phyloP scores from a whole-genome alignment of 2,329 filamentous ascomycete species.

The Pezicula neosporulosa region DNA sequence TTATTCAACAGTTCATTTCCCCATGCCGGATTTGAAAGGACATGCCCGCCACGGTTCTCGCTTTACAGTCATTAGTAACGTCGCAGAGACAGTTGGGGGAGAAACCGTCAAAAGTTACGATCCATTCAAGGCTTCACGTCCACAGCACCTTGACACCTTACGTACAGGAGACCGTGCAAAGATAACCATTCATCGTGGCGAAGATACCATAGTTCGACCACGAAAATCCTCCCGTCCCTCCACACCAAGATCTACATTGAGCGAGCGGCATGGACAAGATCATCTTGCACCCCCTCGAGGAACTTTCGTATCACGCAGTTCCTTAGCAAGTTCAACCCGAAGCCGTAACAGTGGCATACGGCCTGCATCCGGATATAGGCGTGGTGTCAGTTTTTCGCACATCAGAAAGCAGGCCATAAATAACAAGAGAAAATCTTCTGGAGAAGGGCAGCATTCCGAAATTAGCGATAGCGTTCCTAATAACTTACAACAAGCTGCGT shows the following conservation, averaged over 20 bases:
- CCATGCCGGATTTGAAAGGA: constrained; percentile 40
- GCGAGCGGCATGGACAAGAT: constrained; percentile 9
- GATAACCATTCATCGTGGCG: constrained; percentile 23
- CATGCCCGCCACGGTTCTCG: constrained; percentile 53
- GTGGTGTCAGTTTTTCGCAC: constrained; percentile 62
- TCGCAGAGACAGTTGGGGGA: constrained; percentile 34
- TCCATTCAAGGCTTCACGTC: constrained; percentile 64
- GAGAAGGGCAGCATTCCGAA: constrained; percentile 3
- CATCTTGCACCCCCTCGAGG: constrained; percentile 9
- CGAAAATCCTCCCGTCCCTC: constrained; percentile 6
- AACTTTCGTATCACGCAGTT: constrained; percentile 40
- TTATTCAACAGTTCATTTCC: constrained; percentile 59
- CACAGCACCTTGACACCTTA: constrained; percentile 36
- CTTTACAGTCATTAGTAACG: constrained; percentile 64
- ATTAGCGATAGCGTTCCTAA: constrained; percentile 19
- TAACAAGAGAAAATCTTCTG: constrained; percentile 1
- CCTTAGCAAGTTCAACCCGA: constrained; percentile 40
- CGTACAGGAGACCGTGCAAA: constrained; percentile 37
- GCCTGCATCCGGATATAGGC: constrained; percentile 50
- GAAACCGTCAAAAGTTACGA: constrained; percentile 70
- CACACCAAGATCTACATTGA: constrained; percentile 4
- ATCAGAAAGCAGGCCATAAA: constrained; percentile 30
- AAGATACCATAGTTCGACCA: neutral
- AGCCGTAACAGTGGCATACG: constrained; percentile 33
- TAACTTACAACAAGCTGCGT: constrained; percentile 9